Percentiles rank a stretch among this genome's conserved stretches.
phyloP scores from a whole-genome alignment of 306 rosid species.

The Prosopis cineraria region DNA sequence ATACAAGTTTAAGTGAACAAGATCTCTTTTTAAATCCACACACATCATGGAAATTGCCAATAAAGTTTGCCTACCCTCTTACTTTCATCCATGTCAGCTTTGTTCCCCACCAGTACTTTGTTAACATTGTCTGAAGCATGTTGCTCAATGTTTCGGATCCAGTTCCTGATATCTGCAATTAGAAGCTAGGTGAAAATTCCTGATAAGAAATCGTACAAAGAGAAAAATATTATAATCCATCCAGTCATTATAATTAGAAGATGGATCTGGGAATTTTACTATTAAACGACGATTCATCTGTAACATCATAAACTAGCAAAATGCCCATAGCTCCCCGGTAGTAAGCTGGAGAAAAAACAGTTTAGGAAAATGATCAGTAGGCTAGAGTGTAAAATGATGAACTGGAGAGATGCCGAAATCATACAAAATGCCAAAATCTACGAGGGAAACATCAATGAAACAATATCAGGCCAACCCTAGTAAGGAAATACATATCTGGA shows the following conservation, averaged over 20 bases:
- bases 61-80: constrained; percentile 70
- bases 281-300: constrained; percentile 95
- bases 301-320: constrained; percentile 91
- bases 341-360: constrained; percentile 65
- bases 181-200: constrained; percentile 28
- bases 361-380: background rate
- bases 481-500: constrained; percentile 5
- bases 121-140: constrained; percentile 95
- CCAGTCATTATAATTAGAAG: constrained; percentile 30
- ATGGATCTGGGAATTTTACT: constrained; percentile 49
- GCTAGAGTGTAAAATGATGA: background rate
- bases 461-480: background rate
- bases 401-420: background rate
- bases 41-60: background rate
- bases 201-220: constrained; percentile 17
- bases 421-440: background rate
- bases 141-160: constrained; percentile 97
- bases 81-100: constrained; percentile 96
- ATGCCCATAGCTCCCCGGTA: constrained; percentile 99
- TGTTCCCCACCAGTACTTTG: constrained; percentile 95
- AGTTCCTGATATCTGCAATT: constrained; percentile 84
- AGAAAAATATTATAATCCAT: constrained; percentile 16
- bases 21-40: too few relatives aligned
- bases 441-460: constrained; percentile 22
- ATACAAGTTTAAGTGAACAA: too few relatives aligned